Percentiles rank a stretch among this genome's conserved stretches.
Evolutionary conservation across 2,329 filamentous ascomycete genomes (phyloP).

Genomic region (Aspergillus oerlinghausenensis): DNA sequence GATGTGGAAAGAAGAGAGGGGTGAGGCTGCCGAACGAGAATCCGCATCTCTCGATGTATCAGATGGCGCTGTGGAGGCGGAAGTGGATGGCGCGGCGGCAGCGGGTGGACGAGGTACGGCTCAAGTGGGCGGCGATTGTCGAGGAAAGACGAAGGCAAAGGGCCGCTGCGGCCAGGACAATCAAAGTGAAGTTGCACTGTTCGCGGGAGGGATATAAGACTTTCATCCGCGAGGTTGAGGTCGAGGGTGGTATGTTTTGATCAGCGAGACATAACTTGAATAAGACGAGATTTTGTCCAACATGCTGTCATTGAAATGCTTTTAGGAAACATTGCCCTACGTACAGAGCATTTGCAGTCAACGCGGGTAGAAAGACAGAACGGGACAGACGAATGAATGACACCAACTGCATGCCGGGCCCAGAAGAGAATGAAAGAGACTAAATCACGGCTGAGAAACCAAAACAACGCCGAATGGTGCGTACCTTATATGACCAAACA

Average conservation of each 20-base stretch:
- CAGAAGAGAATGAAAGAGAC: not conserved
- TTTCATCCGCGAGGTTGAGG: constrained; percentile 6
- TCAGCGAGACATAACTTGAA: not conserved
- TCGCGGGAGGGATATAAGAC: constrained; percentile 2
- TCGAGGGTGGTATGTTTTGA: constrained; percentile 2
- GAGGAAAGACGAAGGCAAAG: constrained; percentile 8
- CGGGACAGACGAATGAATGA: not conserved
- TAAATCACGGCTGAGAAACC: not conserved
- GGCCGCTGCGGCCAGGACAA: not conserved
- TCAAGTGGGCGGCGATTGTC: constrained; percentile 10
- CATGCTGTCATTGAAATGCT: not conserved
- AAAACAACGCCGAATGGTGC: constrained; percentile 3
- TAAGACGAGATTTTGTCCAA: not conserved
- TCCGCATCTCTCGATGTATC: constrained; percentile 6
- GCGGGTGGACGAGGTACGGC: constrained; percentile 4
- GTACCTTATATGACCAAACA: not conserved
- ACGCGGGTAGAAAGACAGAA: not conserved
- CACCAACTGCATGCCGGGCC: not conserved
- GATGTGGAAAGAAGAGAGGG: not conserved
- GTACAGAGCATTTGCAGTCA: not conserved
- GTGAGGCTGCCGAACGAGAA: not conserved
- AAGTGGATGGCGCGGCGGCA: constrained; percentile 2
- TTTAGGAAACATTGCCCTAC: not conserved
- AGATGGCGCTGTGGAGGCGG: constrained; percentile 10
- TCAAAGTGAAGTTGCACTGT: constrained; percentile 6